A percentile compares a stretch with the other conserved stretches of the same genome.
phyloP scores from a whole-genome alignment of 352 stramenopile genomes.

The Phytophthora syringae region DNA sequence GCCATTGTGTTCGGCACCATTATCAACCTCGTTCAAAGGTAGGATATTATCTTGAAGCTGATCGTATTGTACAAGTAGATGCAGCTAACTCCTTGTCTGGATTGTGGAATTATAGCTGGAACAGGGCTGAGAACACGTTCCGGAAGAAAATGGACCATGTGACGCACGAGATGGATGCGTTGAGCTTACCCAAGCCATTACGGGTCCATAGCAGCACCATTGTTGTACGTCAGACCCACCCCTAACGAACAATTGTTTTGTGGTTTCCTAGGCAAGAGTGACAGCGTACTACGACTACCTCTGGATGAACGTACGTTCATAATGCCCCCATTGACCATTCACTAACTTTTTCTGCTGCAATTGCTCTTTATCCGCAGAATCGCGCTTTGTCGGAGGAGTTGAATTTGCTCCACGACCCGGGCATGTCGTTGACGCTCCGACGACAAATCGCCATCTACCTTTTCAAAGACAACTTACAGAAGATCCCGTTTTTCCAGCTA shows the following conservation, averaged over 20 bases:
- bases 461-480: constrained; percentile 74
- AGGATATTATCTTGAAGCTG: background rate
- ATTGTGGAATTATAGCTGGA: constrained; percentile 44
- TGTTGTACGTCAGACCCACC: background rate
- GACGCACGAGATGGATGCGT: constrained; percentile 68
- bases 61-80: background rate
- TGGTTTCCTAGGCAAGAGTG: constrained; percentile 40
- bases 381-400: constrained; percentile 66
- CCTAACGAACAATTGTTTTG: background rate
- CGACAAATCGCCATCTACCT: constrained; percentile 74
- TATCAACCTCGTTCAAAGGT: constrained; percentile 67
- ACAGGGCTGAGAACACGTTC: constrained; percentile 68
- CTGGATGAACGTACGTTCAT: constrained; percentile 62
- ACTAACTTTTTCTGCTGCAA: constrained; percentile 6
- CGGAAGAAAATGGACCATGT: constrained; percentile 80
- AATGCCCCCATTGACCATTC: background rate
- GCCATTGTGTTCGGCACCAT: constrained; percentile 64
- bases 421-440: constrained; percentile 65
- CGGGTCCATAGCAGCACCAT: constrained; percentile 37
- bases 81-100: constrained; percentile 1
- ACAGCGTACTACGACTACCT: constrained; percentile 77
- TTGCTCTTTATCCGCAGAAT: constrained; percentile 31
- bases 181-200: constrained; percentile 58
- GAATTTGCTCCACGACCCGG: constrained; percentile 60
- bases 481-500: constrained; percentile 77